Percentiles rank a stretch among this genome's conserved stretches.
Evolutionary conservation across 352 stramenopile genomes (phyloP).

Genomic region (Lagenidium giganteum): DNA sequence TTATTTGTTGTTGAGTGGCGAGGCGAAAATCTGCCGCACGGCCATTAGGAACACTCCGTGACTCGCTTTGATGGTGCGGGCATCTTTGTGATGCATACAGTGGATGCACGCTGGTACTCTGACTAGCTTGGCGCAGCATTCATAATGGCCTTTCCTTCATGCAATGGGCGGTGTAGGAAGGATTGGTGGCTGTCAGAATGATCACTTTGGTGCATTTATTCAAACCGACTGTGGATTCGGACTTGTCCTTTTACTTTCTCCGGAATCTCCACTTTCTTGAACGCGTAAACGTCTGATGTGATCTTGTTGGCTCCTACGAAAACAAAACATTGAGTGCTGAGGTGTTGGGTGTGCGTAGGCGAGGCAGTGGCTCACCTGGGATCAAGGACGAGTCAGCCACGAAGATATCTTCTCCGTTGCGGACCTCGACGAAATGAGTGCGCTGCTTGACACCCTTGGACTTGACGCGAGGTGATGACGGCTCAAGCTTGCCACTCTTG

Average conservation of each 20-base stretch:
- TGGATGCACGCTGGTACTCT: no score
- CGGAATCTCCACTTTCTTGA: conserved; percentile 40
- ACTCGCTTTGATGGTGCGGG: no score
- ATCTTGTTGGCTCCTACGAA: conserved; percentile 26
- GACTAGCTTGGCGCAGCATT: no score
- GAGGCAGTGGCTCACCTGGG: no score
- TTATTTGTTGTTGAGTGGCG: no score
- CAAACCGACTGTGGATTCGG: conserved; percentile 68
- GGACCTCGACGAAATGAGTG: conserved; percentile 72
- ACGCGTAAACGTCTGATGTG: conserved; percentile 74
- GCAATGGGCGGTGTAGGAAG: no score
- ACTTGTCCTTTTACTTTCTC: conserved; percentile 37
- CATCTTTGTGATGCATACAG: no score
- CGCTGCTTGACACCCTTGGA: conserved; percentile 84
- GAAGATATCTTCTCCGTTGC: conserved; percentile 61
- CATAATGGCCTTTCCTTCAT: no score
- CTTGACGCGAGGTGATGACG: conserved; percentile 55
- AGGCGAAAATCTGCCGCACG: no score
- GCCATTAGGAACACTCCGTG: no score
- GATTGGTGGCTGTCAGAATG: no score
- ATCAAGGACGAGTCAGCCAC: conserved; percentile 73
- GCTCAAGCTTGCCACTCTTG: conserved; percentile 34
- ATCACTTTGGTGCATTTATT: conserved; percentile 29
- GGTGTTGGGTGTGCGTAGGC: no score
- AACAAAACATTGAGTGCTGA: neutral